Percentiles rank a stretch among this genome's conserved stretches.
Evolutionary conservation across 768 basidiomycete genomes (phyloP).

Genomic region (Amanita thiersii): DNA sequence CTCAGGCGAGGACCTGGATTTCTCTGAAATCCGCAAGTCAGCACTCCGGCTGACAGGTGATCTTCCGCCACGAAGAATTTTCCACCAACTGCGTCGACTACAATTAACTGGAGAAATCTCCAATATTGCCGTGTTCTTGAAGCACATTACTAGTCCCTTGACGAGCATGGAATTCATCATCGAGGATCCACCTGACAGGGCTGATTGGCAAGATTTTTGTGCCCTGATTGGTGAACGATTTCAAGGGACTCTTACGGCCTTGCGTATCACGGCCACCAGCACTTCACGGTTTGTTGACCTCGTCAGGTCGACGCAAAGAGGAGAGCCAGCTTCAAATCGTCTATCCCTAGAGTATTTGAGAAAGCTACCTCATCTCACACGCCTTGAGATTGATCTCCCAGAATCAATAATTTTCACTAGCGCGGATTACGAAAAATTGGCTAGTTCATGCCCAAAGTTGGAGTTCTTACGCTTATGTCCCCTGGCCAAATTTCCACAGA

Average conservation of each 20-base stretch:
- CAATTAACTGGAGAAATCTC: slow-evolving; percentile 64
- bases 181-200: slow-evolving; percentile 69
- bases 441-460: slow-evolving; percentile 56
- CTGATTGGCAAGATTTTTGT: slow-evolving; percentile 71
- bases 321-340: slow-evolving; percentile 49
- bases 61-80: slow-evolving; percentile 45
- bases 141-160: slow-evolving; percentile 58
- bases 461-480: slow-evolving; percentile 65
- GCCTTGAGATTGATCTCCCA: slow-evolving; percentile 74
- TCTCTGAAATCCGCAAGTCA: slow-evolving; percentile 67
- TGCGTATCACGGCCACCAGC: slow-evolving; percentile 58
- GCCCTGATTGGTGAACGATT: slow-evolving; percentile 56
- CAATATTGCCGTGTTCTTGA: slow-evolving; percentile 66
- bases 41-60: slow-evolving; percentile 57
- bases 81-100: slow-evolving; percentile 48
- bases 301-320: slow-evolving; percentile 64
- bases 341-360: slow-evolving; percentile 55
- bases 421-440: slow-evolving; percentile 49
- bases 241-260: slow-evolving; percentile 45
- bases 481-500: slow-evolving; percentile 52
- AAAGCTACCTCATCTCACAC: slow-evolving; percentile 43
- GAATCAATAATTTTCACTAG: slow-evolving; percentile 63
- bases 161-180: slow-evolving; percentile 67
- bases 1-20: slow-evolving; percentile 71
- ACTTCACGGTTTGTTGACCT: slow-evolving; percentile 77